Evolutionary conservation across 1,139 yeast genomes (phyloP), one percentile per base, ranked within the genome.

Genomic region (Magnusiomyces sp.): DNA sequence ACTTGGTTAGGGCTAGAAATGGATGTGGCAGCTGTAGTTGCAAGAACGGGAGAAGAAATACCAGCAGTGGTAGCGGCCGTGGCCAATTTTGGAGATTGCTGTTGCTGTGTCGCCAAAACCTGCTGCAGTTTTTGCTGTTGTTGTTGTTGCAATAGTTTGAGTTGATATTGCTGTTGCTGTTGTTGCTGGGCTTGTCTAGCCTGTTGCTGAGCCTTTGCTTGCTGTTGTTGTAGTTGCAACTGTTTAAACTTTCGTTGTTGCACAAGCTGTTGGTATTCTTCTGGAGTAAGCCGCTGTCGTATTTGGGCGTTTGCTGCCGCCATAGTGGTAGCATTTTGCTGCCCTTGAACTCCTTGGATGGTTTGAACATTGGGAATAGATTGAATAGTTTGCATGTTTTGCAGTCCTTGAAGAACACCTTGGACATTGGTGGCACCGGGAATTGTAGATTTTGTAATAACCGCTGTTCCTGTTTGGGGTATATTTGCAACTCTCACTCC

Each of bases 91-190:
- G 37, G 4, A 14, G 16, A 6, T 27, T 13, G 6, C 40, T 40
- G 50, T 43, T 39, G 45, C n/a, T 23, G 37, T n/a, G 33, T 5
- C 38, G 19, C 11, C 40, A 37, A 37, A 16, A 14, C 16, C 40
- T 37, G 48, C 23, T 40, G 46, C 40, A 40, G 49, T 37, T 33
- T 17, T 16, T 14, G 32, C 36, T 46, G 51, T n/a, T 48, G 44
- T 14, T 45, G 42, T 27, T n/a, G 20, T 5, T 13, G 20, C 16
- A 14, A 19, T 10, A 10, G 40, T 37, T 37, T 16, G 11, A 20
- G 45, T 17, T 34, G 49, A 27, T 52, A 58, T 44, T 54, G 58
- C 50, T 54, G 57, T 46, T 52, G 55, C 43, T 31, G 38, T 27
- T 42, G 45, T 4, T 17, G 43, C 34, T 20, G 34, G 34, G 19